A percentile compares a stretch with the other conserved stretches of the same genome.
These are phyloP conservation scores for Patellifolia procumbens DNA, from an alignment of 179 eudicot genomes.

Conservation along the genomic window DNA sequence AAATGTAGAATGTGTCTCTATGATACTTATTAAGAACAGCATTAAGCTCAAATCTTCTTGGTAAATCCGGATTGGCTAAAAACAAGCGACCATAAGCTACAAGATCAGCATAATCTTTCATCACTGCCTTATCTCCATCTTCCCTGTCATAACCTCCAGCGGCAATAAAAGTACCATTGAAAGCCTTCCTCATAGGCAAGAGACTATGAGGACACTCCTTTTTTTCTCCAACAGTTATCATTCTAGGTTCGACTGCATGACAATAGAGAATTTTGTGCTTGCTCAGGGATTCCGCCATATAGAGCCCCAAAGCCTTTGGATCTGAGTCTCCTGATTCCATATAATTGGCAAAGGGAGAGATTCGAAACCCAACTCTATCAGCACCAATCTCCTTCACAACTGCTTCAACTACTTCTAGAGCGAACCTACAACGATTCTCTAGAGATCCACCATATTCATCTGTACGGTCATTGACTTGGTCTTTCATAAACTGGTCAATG, in stretches of 20 bases:
- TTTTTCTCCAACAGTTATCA: constrained; percentile 16
- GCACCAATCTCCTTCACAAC: constrained; percentile 35
- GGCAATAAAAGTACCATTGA: constrained; percentile 38
- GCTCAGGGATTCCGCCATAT: constrained; percentile 37
- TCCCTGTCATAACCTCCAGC: constrained; percentile 39
- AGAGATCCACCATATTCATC: constrained; percentile 46
- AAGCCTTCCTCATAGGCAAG: constrained; percentile 39
- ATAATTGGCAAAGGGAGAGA: constrained; percentile 38
- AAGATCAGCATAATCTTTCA: constrained; percentile 32
- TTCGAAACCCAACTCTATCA: constrained; percentile 37
- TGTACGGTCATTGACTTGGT: constrained; percentile 39
- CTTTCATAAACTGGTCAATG: constrained; percentile 44
- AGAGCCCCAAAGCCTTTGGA: constrained; percentile 37
- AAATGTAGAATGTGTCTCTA: constrained; percentile 31
- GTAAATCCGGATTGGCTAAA: constrained; percentile 43
- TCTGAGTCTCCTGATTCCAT: constrained; percentile 37
- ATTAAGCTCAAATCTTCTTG: constrained; percentile 36
- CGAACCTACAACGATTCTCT: constrained; percentile 43
- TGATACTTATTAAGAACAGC: constrained; percentile 38
- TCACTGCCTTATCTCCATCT: constrained; percentile 40
- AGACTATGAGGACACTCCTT: constrained; percentile 23
- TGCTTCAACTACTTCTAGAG: constrained; percentile 39
- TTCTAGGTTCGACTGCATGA: constrained; percentile 37
- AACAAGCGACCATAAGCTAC: constrained; percentile 39
- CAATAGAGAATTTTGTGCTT: constrained; percentile 29